Evolutionary conservation across 257 asterid species (phyloP).

Genomic region (Jacaranda mimosifolia): DNA sequence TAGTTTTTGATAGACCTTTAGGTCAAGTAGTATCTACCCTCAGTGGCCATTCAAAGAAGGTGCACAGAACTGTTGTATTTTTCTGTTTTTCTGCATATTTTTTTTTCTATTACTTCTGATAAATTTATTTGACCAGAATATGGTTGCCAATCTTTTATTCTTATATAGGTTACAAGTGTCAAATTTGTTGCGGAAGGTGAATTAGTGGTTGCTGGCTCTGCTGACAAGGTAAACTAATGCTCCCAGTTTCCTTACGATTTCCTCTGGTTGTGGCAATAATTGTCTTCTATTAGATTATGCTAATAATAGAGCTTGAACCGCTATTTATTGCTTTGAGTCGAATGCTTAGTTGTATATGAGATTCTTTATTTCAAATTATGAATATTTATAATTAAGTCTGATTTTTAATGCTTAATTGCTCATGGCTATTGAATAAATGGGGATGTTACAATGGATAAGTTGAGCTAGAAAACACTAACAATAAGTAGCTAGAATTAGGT

Average conservation of each 20-base stretch:
- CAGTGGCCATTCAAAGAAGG: slow-evolving; percentile 98
- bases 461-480: no score
- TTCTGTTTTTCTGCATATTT: slow-evolving; percentile 16
- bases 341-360: no score
- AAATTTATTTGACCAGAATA: background rate
- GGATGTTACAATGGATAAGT: no score
- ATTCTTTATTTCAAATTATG: no score
- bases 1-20: slow-evolving; percentile 82
- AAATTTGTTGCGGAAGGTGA: slow-evolving; percentile 89
- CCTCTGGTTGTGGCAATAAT: background rate
- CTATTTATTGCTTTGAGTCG: no score
- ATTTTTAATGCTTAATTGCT: no score
- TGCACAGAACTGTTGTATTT: slow-evolving; percentile 35
- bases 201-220: slow-evolving; percentile 80
- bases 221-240: slow-evolving; percentile 76
- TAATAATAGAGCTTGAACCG: no score
- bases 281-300: background rate
- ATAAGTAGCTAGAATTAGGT: no score
- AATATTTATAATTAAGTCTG: no score
- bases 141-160: slow-evolving; percentile 26
- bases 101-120: slow-evolving; percentile 8
- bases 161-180: slow-evolving; percentile 74
- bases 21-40: slow-evolving; percentile 95
- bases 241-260: background rate
- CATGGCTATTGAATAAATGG: no score